phyloP scores from a whole-genome alignment of 257 asterid species.

The Nyctanthes arbortristis region DNA sequence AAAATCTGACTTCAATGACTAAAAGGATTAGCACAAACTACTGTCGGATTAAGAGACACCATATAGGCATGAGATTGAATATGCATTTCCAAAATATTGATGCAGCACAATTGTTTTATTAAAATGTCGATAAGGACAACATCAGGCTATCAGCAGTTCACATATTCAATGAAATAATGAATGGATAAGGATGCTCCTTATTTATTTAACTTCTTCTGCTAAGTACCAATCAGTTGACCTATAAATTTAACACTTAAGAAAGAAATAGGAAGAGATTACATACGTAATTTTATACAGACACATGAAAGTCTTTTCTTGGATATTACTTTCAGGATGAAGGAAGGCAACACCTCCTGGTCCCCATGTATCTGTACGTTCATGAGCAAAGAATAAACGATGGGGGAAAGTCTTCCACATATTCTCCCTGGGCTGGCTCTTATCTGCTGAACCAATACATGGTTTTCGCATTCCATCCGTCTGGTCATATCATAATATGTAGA shows the following conservation, averaged over 20 bases:
- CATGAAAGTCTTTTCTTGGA: constrained; percentile 60
- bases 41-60: not conserved
- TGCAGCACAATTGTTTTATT: constrained; percentile 9
- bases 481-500: constrained; percentile 17
- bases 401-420: constrained; percentile 69
- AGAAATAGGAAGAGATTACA: constrained; percentile 24
- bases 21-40: constrained; percentile 10
- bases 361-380: constrained; percentile 73
- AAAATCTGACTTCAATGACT: constrained; percentile 12
- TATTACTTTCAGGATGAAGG: constrained; percentile 67
- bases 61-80: constrained; percentile 1
- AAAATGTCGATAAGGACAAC: not conserved
- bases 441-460: constrained; percentile 71
- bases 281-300: constrained; percentile 93
- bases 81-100: not conserved
- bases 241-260: not conserved
- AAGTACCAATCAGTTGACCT: not conserved
- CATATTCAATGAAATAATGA: not conserved
- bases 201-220: not conserved
- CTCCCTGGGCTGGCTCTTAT: constrained; percentile 69
- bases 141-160: not conserved
- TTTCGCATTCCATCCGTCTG: constrained; percentile 83
- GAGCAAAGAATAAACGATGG: constrained; percentile 83
- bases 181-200: not conserved
- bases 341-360: constrained; percentile 99